Conservation (phyloP, 805 yeast species). For the Barnettozyma californica region DNA sequence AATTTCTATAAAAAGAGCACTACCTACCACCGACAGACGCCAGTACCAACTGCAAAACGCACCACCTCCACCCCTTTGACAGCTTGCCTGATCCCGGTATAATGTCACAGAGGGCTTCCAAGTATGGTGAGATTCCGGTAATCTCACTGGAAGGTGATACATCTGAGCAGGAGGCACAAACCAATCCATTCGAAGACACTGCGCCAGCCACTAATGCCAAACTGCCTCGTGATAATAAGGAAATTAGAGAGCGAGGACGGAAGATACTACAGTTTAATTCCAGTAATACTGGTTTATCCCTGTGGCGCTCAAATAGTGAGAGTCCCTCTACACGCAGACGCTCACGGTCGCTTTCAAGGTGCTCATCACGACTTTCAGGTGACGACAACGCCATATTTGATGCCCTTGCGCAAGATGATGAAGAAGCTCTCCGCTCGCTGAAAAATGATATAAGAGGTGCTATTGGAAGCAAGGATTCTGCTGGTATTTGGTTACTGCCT, state of each 20-base stretch:
- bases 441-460: constrained; percentile 21
- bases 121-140: constrained; percentile 8
- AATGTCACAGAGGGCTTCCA: neutral
- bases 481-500: constrained; percentile 19
- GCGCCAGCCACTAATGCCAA: neutral
- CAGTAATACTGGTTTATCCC: neutral
- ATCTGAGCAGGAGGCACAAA: neutral
- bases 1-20: neutral
- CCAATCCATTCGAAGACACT: neutral
- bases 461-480: constrained; percentile 8
- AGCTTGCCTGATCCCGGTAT: neutral
- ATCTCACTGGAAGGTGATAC: constrained; percentile 5
- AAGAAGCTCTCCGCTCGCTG: constrained; percentile 10
- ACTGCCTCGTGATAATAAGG: neutral
- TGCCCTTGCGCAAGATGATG: constrained; percentile 9
- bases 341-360: constrained; percentile 1
- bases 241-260: neutral
- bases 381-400: constrained; percentile 9
- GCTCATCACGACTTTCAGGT: neutral
- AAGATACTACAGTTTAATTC: neutral
- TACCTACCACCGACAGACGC: too few species aligned
- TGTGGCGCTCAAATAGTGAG: neutral
- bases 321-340: constrained; percentile 5
- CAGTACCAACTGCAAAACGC: neutral
- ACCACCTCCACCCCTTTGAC: neutral